Evolutionary conservation across 2,329 filamentous ascomycete species (phyloP).

Genomic region (Talaromyces sp.): DNA sequence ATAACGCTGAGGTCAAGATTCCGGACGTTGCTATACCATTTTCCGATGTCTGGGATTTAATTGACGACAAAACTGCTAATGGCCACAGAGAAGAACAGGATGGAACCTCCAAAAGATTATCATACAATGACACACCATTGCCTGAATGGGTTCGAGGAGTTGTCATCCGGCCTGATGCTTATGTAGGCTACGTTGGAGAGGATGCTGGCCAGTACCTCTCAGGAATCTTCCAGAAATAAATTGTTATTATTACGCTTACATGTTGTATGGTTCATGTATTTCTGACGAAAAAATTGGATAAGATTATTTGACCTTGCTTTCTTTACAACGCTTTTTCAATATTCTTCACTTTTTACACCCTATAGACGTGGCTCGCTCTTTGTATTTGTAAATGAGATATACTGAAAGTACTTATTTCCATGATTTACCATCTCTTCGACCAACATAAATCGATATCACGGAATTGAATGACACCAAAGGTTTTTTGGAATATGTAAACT

Average conservation of each 20-base stretch:
- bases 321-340: background rate
- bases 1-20: constrained; percentile 1
- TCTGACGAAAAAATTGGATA: background rate
- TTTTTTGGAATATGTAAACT: no score
- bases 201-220: constrained; percentile 10
- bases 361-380: background rate
- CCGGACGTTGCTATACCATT: constrained; percentile 2
- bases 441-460: no score
- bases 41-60: constrained; percentile 2
- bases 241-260: background rate
- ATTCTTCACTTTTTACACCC: background rate
- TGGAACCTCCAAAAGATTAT: background rate
- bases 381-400: background rate
- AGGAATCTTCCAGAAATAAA: constrained; percentile 9
- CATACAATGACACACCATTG: background rate
- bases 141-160: constrained; percentile 3
- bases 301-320: background rate
- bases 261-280: background rate
- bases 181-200: constrained; percentile 11
- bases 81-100: background rate
- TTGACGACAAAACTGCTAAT: background rate
- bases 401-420: background rate
- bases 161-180: constrained; percentile 12
- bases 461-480: no score
- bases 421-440: no score